A percentile compares a stretch with the other conserved stretches of the same genome.
These are phyloP conservation scores for Sonneratia caseolaris DNA, from an alignment of 345 rosid genomes.

Conservation along the genomic window DNA sequence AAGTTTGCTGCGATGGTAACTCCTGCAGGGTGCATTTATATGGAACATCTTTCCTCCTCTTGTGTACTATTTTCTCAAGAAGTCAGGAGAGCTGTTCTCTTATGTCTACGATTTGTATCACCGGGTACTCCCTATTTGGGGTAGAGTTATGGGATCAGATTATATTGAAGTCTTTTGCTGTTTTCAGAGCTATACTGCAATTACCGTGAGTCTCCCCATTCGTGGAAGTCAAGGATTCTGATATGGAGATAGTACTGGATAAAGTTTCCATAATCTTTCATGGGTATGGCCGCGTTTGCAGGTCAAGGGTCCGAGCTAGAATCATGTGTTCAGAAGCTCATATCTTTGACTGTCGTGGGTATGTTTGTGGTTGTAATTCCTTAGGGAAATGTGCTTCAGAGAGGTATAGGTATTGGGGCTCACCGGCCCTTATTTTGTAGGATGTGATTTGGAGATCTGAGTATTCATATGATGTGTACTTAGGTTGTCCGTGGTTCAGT, in stretches of 20 bases:
- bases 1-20: not conserved
- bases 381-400: too few species aligned
- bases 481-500: too few species aligned
- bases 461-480: too few species aligned
- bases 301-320: not conserved
- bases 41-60: not conserved
- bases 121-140: not conserved
- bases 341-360: not conserved
- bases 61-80: not conserved
- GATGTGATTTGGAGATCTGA: too few species aligned
- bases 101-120: not conserved
- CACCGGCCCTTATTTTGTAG: too few species aligned
- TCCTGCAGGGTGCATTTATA: conserved; percentile 6
- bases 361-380: too few species aligned
- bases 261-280: not conserved
- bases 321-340: not conserved
- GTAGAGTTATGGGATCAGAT: conserved; percentile 1
- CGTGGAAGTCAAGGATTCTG: not conserved
- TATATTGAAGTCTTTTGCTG: not conserved
- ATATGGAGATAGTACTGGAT: not conserved
- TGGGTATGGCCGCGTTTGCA: not conserved
- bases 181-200: not conserved
- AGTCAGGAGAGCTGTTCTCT: conserved; percentile 1
- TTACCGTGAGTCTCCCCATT: not conserved
- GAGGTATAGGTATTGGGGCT: too few species aligned